phyloP scores from a whole-genome alignment of 2,329 filamentous ascomycete species.

The Cytospora schulzeri region DNA sequence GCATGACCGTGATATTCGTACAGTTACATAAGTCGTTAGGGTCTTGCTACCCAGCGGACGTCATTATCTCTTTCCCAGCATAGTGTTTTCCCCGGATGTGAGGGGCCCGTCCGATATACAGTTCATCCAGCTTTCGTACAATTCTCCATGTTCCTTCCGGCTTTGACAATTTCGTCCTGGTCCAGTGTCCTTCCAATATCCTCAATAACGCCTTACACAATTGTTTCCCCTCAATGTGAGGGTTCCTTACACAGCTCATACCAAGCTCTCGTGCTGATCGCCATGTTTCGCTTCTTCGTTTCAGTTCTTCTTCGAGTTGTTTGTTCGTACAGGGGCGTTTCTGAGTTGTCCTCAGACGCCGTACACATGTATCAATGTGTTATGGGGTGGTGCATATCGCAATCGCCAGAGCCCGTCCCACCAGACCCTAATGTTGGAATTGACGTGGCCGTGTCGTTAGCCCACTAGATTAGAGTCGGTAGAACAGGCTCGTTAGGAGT shows the following conservation, averaged over 20 bases:
- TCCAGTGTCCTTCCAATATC: neutral
- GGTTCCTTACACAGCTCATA: slow-evolving; percentile 14
- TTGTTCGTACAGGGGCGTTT: neutral
- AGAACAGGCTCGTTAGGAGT: slow-evolving; percentile 28
- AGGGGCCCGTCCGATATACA: slow-evolving; percentile 19
- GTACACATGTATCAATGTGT: slow-evolving; percentile 7
- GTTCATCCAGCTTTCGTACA: slow-evolving; percentile 14
- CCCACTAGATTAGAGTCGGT: slow-evolving; percentile 17
- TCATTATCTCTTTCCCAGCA: slow-evolving; percentile 13
- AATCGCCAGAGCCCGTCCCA: slow-evolving; percentile 25
- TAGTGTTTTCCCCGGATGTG: slow-evolving; percentile 10
- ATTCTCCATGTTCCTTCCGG: neutral
- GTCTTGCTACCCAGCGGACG: slow-evolving; percentile 7
- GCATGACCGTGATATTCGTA: slow-evolving; percentile 25
- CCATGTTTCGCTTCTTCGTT: neutral
- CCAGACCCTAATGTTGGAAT: slow-evolving; percentile 18
- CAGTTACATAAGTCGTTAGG: slow-evolving; percentile 27
- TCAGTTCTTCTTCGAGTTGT: neutral
- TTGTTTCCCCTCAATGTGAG: slow-evolving; percentile 5
- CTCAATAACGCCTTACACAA: neutral
- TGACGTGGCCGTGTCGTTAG: slow-evolving; percentile 13
- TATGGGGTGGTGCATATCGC: slow-evolving; percentile 6
- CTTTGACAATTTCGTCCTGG: neutral
- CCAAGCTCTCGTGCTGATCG: slow-evolving; percentile 12
- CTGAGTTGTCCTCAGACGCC: slow-evolving; percentile 8